Base-by-base conservation (phyloP, 768 basidiomycete genomes). In the Leccinum rimulosum region DNA sequence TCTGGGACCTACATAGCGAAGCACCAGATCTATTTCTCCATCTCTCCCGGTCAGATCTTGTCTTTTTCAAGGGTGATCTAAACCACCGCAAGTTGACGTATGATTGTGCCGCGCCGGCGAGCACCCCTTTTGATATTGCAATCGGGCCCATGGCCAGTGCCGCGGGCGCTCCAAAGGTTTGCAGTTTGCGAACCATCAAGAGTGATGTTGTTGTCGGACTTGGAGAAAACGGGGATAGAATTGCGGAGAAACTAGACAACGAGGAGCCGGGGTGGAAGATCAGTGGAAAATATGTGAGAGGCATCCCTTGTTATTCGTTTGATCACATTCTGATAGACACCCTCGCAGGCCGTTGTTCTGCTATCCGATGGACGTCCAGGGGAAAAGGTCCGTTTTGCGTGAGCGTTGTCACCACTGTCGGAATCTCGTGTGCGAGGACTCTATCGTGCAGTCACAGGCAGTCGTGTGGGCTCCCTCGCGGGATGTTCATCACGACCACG, bases 211-310 rank as follows among this genome's bases (percentile, higher is more conserved):
- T 98, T 3, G 94, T 96, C 47, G 92, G 92, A 6, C 76, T 93
- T 28, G 90, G 89, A 36, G 70, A 79, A 8, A 75, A 87, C 11
- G 87, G 87, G 3, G 89, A 92, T 63, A 77, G 77, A 49, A 74
- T 85, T 38, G 92, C 91, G 3, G 89, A 92, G 72, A 81, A 79
- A 57, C 78, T 97, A n/a, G 92, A 96, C 72, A 79, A 88, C 66
- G 80, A 82, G 28, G 93, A 97, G 69, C 85, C 89, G 17, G 95
- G 95, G 52, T 98, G 95, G 95, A 95, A 94, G 79, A 96, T 97
- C 68, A 92, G 91, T 52, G 94, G 94, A 50, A 95, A 95, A 92
- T 95, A 94, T 68, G 93, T 94, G 72, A 76, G 91, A 81, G 17
- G 61, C 49, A 7, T 57, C 15, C 25, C 35, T 55, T 48, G 25